A percentile compares a stretch with the other conserved stretches of the same genome.
These are phyloP conservation scores for Dipsacomyces acuminosporus DNA, from an alignment of 371 early-diverging fungal genomes.

Conservation along the genomic window DNA sequence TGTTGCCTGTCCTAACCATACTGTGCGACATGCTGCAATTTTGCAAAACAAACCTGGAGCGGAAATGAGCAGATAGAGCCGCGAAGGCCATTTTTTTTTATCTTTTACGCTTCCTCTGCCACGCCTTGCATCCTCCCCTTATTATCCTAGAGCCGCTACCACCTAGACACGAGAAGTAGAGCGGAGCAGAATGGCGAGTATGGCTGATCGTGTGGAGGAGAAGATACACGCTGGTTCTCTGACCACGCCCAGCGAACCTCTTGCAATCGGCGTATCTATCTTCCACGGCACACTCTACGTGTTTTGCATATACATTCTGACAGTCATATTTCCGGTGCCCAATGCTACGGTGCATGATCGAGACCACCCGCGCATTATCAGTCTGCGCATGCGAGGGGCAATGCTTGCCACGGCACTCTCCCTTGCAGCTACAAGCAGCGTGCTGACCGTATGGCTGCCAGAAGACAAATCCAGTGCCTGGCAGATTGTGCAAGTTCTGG, in stretches of 20 bases:
- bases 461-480: neutral
- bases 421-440: slow-evolving; percentile 2
- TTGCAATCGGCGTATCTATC: slow-evolving; percentile 15
- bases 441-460: slow-evolving; percentile 3
- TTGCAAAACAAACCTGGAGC: too few species aligned
- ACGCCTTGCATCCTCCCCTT: too few species aligned
- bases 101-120: too few species aligned
- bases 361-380: slow-evolving; percentile 45
- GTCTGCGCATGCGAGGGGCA: slow-evolving; percentile 35
- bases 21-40: too few species aligned
- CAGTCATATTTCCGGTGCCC: slow-evolving; percentile 7
- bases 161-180: too few species aligned
- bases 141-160: too few species aligned
- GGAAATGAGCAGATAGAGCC: too few species aligned
- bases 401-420: slow-evolving; percentile 15
- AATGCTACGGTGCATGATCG: slow-evolving; percentile 22
- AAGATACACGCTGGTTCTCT: neutral
- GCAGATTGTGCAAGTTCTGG: neutral
- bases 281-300: slow-evolving; percentile 24
- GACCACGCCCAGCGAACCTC: slow-evolving; percentile 2
- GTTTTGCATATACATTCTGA: slow-evolving; percentile 17
- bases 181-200: too few species aligned
- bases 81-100: too few species aligned
- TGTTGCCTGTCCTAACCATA: too few species aligned
- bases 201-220: too few species aligned